Conservation (phyloP, 169 alveolate species). For the Perkinsus marinus region DNA sequence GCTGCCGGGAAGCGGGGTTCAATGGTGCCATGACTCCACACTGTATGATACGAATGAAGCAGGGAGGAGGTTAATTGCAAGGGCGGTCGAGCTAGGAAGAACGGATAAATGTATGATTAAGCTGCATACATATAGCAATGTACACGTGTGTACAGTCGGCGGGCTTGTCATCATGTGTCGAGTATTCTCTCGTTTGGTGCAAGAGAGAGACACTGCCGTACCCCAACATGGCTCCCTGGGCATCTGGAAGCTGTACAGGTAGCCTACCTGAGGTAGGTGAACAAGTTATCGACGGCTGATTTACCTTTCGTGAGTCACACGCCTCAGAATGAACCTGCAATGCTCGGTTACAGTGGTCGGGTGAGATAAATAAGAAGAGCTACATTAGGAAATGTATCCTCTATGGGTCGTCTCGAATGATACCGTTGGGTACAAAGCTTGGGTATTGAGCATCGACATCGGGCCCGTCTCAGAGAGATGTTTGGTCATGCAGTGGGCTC, state of each 20-base stretch:
- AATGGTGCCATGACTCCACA: not conserved
- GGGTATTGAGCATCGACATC: too few species aligned
- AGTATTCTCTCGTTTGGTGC: not conserved
- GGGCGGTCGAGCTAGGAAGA: not conserved
- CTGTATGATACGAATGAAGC: not conserved
- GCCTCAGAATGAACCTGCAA: not conserved
- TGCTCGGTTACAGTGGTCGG: not conserved
- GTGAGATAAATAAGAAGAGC: not conserved
- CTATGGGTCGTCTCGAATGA: too few species aligned
- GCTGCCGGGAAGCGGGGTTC: not conserved
- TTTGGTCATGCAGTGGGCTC: not conserved
- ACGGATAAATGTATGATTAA: not conserved
- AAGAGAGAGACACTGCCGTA: not conserved
- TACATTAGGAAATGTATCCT: too few species aligned
- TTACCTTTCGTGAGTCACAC: not conserved
- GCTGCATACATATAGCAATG: not conserved
- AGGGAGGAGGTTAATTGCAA: not conserved
- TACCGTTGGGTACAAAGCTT: not conserved
- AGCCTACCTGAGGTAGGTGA: not conserved
- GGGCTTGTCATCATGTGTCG: not conserved
- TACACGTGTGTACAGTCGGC: too few species aligned
- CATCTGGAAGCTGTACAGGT: not conserved
- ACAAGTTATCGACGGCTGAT: not conserved
- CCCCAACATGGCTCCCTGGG: not conserved
- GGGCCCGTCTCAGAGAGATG: not conserved